Evolutionary conservation across 306 rosid genomes (phyloP).

Genomic region (Prunus dulcis): DNA sequence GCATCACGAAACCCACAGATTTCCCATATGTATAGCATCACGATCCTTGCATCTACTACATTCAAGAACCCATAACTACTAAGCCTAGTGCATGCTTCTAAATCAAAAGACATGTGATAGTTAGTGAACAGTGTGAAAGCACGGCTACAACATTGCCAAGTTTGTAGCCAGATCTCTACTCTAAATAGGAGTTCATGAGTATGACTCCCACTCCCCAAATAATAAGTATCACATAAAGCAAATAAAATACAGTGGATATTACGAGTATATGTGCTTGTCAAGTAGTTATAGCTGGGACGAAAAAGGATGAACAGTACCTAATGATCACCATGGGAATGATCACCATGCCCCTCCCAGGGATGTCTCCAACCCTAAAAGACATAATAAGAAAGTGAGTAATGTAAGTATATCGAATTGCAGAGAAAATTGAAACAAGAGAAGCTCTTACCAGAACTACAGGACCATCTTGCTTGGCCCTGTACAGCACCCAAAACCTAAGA

Average conservation of each 20-base stretch:
- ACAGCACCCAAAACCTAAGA: constrained; percentile 86
- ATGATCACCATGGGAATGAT: constrained; percentile 45
- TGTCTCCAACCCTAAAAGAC: constrained; percentile 86
- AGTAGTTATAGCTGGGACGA: not conserved
- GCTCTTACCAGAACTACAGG: constrained; percentile 83
- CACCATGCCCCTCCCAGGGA: constrained; percentile 97
- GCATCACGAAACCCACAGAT: not conserved
- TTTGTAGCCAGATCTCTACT: not conserved
- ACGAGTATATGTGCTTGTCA: not conserved
- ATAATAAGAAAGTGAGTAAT: not conserved
- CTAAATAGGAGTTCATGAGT: not conserved
- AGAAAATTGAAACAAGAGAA: not conserved
- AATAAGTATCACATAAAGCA: not conserved
- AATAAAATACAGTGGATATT: not conserved
- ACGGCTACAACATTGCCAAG: not conserved
- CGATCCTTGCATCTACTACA: not conserved
- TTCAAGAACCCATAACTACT: not conserved
- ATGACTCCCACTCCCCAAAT: not conserved
- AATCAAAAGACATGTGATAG: not conserved
- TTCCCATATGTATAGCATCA: not conserved
- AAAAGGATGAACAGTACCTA: constrained; percentile 36
- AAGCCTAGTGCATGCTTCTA: not conserved
- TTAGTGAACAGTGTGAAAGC: not conserved
- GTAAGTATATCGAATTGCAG: not conserved
- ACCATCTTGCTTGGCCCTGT: constrained; percentile 95